Evolutionary conservation across 371 early-diverging fungal genomes (phyloP).

Genomic region (Apophysomyces variabilis): DNA sequence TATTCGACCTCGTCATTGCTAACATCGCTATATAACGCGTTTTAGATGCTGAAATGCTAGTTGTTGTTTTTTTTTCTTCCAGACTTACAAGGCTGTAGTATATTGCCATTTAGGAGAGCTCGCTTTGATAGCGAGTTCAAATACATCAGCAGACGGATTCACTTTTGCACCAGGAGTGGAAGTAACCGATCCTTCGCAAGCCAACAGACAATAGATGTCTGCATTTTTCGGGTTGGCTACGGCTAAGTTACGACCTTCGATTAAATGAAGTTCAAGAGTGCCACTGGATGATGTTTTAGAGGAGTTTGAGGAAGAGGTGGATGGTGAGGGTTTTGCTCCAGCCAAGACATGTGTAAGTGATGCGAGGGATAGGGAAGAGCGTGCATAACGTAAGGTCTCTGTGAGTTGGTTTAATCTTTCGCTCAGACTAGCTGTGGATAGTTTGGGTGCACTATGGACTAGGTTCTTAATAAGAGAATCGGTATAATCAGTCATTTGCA

Average conservation of each 20-base stretch:
- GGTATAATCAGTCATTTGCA: conserved; percentile 26
- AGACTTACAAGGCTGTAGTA: conserved; percentile 69
- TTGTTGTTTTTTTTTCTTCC: no score
- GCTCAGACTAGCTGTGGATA: conserved; percentile 21
- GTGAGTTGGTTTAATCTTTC: conserved; percentile 24
- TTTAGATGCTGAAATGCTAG: background rate
- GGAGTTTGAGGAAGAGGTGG: conserved; percentile 20
- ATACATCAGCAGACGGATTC: conserved; percentile 25
- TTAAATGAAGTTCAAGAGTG: conserved; percentile 34
- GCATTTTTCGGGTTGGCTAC: conserved; percentile 42
- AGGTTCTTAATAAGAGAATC: conserved; percentile 31
- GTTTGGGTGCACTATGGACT: conserved; percentile 22
- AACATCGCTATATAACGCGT: conserved; percentile 60
- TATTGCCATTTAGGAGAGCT: conserved; percentile 69
- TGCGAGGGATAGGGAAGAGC: conserved; percentile 24
- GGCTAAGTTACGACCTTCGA: conserved; percentile 54
- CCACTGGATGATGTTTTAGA: conserved; percentile 30
- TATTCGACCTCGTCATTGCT: conserved; percentile 63
- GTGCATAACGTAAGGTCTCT: conserved; percentile 30
- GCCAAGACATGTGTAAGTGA: conserved; percentile 26
- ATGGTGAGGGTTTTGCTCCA: conserved; percentile 13
- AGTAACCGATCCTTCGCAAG: conserved; percentile 51
- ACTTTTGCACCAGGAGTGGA: conserved; percentile 41
- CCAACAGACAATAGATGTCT: conserved; percentile 54
- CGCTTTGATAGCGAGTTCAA: conserved; percentile 51